Base-by-base conservation (phyloP, 805 yeast genomes). In the Yarrowia sp. region DNA sequence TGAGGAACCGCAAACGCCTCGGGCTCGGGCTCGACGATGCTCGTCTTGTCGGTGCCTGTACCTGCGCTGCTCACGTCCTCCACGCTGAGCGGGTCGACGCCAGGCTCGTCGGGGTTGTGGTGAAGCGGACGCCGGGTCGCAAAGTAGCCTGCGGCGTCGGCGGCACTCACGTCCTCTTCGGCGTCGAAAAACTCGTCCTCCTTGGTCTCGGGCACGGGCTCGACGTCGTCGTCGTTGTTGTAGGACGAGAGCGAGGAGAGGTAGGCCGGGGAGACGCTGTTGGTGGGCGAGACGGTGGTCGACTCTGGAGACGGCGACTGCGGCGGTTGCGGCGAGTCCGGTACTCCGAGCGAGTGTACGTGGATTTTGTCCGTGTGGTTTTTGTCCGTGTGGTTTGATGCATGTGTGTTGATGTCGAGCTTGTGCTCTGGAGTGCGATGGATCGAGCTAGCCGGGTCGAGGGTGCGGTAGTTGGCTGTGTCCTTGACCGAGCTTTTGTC, bases 141-240 rank as follows among this genome's bases (percentile, higher is more conserved):
- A 35, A 51, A 36, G 36, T 36, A 32, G 16, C 31, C 36, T 1
- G 44, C 6, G 6, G 27, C 21, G n/a, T 22, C 32, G 24, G 29
- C 44, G 4, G 32, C 33, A 2, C 22, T 12, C 13, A 36, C 49
- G 10, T 18, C n/a, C 29, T 39, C 61, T 21, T 38, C 61, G 12
- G 46, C 61, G 29, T 55, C 61, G 24, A 38, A 38, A 31, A 39
- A 55, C 38, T 55, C 61, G 19, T 55, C 61, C 18, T 7, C 21
- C 16, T 32, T 18, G 47, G 35, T 24, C 33, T 51, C 18, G 29
- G 22, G n/a, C 21, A 32, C 59, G 24, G 42, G 32, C 6, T 5
- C 29, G n/a, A 38, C 24, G 19, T 51, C 42, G 9, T 55, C 46
- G 16, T 55, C 47, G 36, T 39, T 38, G 38, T 55, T 55, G 35